Conservation (phyloP, 257 asterid species). For the Forsythia viridissima region DNA sequence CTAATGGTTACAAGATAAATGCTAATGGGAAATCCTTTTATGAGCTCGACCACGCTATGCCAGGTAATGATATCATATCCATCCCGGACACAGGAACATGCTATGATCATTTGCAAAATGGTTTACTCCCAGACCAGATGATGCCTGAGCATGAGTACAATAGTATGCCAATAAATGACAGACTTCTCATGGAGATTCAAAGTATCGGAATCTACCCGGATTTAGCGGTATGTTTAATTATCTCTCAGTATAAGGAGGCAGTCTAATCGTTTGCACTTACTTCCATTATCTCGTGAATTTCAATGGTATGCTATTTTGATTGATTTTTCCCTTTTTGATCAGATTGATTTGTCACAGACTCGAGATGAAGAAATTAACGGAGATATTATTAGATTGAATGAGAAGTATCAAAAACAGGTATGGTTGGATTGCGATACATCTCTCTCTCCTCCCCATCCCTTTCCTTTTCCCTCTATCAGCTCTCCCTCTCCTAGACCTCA, state of each 20-base stretch:
- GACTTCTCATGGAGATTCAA: constrained; percentile 71
- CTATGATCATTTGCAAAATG: constrained; percentile 46
- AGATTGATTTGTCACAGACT: constrained; percentile 53
- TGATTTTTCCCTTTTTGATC: constrained; percentile 22
- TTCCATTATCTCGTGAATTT: constrained; percentile 9
- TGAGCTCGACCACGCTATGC: constrained; percentile 46
- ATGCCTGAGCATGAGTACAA: constrained; percentile 59
- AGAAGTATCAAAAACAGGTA: constrained; percentile 75
- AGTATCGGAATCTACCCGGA: constrained; percentile 82
- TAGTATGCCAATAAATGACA: constrained; percentile 68
- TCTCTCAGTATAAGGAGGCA: constrained; percentile 18
- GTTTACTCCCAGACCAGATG: constrained; percentile 43
- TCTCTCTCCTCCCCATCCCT: background rate
- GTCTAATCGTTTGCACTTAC: constrained; percentile 19
- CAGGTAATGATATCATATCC: constrained; percentile 30
- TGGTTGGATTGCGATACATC: constrained; percentile 20
- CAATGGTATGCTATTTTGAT: constrained; percentile 14
- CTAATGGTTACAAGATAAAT: constrained; percentile 51
- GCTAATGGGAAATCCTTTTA: constrained; percentile 41
- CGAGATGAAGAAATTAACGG: constrained; percentile 63
- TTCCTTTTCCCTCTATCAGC: background rate
- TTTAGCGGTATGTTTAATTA: constrained; percentile 56
- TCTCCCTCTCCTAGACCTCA: constrained; percentile 6
- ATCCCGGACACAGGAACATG: constrained; percentile 38
- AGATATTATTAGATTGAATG: constrained; percentile 54